phyloP scores from a whole-genome alignment of 768 basidiomycete species.

The Hericium alpestre region DNA sequence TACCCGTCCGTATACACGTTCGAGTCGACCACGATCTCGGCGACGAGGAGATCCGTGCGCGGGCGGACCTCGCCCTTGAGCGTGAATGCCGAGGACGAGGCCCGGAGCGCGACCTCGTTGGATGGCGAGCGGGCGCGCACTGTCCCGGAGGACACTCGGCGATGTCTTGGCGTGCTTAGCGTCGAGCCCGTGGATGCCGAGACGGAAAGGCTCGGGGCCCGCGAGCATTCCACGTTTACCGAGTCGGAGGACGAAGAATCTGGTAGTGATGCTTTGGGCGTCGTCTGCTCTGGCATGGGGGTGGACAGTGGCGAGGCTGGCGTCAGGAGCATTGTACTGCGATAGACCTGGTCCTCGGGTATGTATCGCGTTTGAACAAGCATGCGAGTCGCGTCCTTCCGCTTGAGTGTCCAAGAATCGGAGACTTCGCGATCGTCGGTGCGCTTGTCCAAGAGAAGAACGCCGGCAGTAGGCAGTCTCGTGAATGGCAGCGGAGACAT shows the following conservation, averaged over 20 bases:
- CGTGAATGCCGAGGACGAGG: conserved; percentile 48
- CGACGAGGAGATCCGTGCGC: conserved; percentile 61
- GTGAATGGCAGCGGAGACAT: conserved; percentile 56
- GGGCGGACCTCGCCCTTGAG: conserved; percentile 49
- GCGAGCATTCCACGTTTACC: background rate
- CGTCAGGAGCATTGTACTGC: conserved; percentile 38
- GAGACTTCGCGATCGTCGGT: conserved; percentile 32
- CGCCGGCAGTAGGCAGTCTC: conserved; percentile 54
- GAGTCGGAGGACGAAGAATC: background rate
- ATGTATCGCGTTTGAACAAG: conserved; percentile 47
- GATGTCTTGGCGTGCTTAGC: conserved; percentile 3
- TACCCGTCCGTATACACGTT: conserved; percentile 76
- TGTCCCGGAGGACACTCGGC: conserved; percentile 8
- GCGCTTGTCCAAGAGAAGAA: conserved; percentile 47
- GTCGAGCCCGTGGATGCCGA: background rate
- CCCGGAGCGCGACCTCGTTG: conserved; percentile 20
- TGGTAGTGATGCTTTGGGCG: background rate
- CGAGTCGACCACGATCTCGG: conserved; percentile 73
- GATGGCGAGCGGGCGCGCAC: conserved; percentile 24
- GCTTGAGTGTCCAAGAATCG: conserved; percentile 47
- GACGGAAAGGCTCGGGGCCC: conserved; percentile 10
- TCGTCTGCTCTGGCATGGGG: conserved; percentile 3
- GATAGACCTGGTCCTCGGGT: conserved; percentile 41
- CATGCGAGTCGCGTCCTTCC: conserved; percentile 46
- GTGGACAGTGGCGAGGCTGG: conserved; percentile 10